Base-by-base conservation (phyloP, 208 protist genomes). In the Porcisia deanei region DNA sequence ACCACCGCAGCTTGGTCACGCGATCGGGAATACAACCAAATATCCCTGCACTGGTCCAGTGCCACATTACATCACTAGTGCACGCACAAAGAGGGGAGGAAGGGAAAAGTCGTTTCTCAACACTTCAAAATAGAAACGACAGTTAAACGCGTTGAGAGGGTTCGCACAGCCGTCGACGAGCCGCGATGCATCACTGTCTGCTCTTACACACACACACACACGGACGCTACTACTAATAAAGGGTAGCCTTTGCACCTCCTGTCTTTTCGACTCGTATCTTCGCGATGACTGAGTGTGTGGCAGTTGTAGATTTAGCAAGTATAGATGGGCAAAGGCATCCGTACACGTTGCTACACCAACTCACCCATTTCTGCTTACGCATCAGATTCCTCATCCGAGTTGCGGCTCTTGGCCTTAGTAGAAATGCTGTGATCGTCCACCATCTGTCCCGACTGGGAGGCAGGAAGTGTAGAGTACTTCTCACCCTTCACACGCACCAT, bases 401-500 rank as follows among this genome's bases (percentile, higher is more conserved):
- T 63, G 54, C 57, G 65, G 45, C 64, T 60, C 61, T 85, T 78
- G 2, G 68, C 25, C 18, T 77, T 53, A 45, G 75, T 80, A 25
- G 39, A 55, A 70, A 81, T 75, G 39, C 67, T 70, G 12, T 71
- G 72, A 39, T 79, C 70, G 58, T 49, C 73, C 25, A 70, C 58
- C 41, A 66, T 76, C 60, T 64, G 70, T 43, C 55, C 41, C 43
- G 67, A 55, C 20, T 68, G 25, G n/a, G 59, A 43, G 37, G 59
- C 2, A 52, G 47, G 47, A 52, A 52, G 8, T 52, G 47, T 52
- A 14, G 47, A 12, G 47, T 52, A 12, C 47, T 12, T 52, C 59
- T 70, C 76, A 20, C 66, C 76, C 60, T 73, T 59, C n/a, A 91
- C 54, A 57, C 85, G 75, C 65, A 94, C 85, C 55, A 88, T 88